These are phyloP conservation scores for Haplographium delicatum DNA, from an alignment of 495 filamentous ascomycete species.

Conservation along the genomic window DNA sequence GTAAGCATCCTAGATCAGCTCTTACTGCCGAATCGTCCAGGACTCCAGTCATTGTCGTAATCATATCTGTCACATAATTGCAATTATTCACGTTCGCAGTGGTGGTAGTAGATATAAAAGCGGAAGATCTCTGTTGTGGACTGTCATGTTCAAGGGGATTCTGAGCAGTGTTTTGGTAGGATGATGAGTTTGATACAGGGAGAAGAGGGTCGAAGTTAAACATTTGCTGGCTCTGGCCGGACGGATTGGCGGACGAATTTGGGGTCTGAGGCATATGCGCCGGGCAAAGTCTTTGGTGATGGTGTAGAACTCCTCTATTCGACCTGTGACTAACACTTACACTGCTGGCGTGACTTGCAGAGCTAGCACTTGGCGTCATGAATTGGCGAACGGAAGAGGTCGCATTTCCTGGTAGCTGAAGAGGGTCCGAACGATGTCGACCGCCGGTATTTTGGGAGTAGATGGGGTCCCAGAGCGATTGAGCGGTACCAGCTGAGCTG, in stretches of 20 bases:
- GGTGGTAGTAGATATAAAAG: slow-evolving; percentile 13
- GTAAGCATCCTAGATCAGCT: slow-evolving; percentile 23
- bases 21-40: slow-evolving; percentile 18
- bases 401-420: slow-evolving; percentile 7
- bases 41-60: slow-evolving; percentile 23
- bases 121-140: slow-evolving; percentile 5
- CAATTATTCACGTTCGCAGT: slow-evolving; percentile 20
- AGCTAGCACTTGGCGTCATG: slow-evolving; percentile 19
- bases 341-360: slow-evolving; percentile 15
- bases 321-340: slow-evolving; percentile 6
- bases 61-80: slow-evolving; percentile 25
- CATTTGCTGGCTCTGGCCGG: slow-evolving; percentile 5
- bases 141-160: slow-evolving; percentile 13
- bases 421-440: not conserved
- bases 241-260: slow-evolving; percentile 3
- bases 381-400: slow-evolving; percentile 17
- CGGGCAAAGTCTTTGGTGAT: slow-evolving; percentile 6
- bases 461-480: slow-evolving; percentile 19
- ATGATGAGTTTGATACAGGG: slow-evolving; percentile 7
- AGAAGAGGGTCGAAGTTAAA: slow-evolving; percentile 16
- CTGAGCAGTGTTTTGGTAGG: slow-evolving; percentile 2
- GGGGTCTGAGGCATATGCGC: slow-evolving; percentile 17
- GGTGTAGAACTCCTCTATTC: slow-evolving; percentile 1
- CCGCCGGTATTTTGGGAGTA: slow-evolving; percentile 11
- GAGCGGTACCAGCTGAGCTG: slow-evolving; percentile 20